These are phyloP conservation scores for Acanthamoeba polyphaga DNA, from an alignment of 208 protist genomes.

Conservation along the genomic window DNA sequence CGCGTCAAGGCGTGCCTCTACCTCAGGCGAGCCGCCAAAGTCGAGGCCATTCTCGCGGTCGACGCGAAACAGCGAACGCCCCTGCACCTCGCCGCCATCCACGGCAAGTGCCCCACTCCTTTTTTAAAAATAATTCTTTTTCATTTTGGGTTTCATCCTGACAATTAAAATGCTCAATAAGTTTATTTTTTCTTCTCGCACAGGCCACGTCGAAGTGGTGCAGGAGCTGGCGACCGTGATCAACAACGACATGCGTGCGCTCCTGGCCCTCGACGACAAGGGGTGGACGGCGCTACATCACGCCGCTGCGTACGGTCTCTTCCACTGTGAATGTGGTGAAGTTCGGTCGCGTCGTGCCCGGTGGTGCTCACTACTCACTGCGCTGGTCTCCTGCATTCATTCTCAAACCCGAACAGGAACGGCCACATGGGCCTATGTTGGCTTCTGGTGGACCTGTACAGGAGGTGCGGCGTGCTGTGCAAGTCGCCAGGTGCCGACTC, in stretches of 20 bases:
- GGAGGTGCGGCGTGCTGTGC: neutral
- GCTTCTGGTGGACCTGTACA: neutral
- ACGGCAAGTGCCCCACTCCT: neutral
- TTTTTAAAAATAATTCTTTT: no score
- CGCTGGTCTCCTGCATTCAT: neutral
- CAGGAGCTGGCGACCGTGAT: neutral
- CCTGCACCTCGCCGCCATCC: neutral
- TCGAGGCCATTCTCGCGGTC: neutral
- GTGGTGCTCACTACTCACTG: no score
- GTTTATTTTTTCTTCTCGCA: no score
- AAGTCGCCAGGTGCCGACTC: neutral
- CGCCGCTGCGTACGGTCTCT: neutral
- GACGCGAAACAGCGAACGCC: slow-evolving; percentile 12
- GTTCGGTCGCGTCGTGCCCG: neutral
- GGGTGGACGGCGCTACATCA: slow-evolving; percentile 1
- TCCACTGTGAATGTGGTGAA: no score
- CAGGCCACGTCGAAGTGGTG: neutral
- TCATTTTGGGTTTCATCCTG: no score
- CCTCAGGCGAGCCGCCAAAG: neutral
- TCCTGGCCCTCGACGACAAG: neutral
- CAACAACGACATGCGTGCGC: neutral
- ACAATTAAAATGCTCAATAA: no score
- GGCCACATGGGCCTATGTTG: neutral
- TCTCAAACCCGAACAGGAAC: neutral
- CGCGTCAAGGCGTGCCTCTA: no score